Evolutionary conservation across 768 basidiomycete species (phyloP), one percentile per base, ranked within the genome.

Genomic region (Suillus subaureus): DNA sequence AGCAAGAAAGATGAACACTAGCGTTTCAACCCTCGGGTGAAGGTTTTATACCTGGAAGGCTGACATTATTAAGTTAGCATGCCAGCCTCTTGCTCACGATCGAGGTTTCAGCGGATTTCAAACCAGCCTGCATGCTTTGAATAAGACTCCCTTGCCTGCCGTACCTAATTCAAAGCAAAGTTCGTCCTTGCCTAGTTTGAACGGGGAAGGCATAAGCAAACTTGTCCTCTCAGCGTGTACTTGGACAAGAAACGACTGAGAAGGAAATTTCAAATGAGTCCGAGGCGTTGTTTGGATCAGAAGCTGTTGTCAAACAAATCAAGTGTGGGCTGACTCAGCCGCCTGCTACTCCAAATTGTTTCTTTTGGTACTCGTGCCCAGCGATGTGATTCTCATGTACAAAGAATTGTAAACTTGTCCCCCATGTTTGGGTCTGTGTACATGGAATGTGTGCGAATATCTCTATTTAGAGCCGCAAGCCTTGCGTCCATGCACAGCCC

Each of bases 281-380:
- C 16, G 28, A 52, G 31, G 54, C 54, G 54, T 55, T 55, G 54
- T 55, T 55, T 55, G 31, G 31, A 55, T 52, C 51, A 31, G 28
- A 52, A 28, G 51, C 28, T 52, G 51, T 52, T 52, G 51, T 8
- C 51, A 52, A 52, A 52, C 51, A 52, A 52, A 43, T 18, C 42
- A 43, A 18, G 4, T 11, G n/a, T 11, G 2, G n/a, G 45, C 42
- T 43, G 42, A 43, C 39, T 40, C 39, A 40, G 15, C 39, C 5
- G 15, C 39, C 39, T 15, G 3, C 39, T 5, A 39, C 13, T 39
- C 39, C 13, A 39, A 39, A 39, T 39, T 40, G 15, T 40, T 47
- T 23, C n/a, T 47, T 26, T 26, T 51, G 47, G 26, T 51, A 52
- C 26, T 52, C 8, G 28, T 52, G 26, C 51, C 26, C 15, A 26